These are phyloP conservation scores for Lunularia cruciata DNA, from an alignment of 225 moss, liverwort and hornwort genomes.

Conservation along the genomic window DNA sequence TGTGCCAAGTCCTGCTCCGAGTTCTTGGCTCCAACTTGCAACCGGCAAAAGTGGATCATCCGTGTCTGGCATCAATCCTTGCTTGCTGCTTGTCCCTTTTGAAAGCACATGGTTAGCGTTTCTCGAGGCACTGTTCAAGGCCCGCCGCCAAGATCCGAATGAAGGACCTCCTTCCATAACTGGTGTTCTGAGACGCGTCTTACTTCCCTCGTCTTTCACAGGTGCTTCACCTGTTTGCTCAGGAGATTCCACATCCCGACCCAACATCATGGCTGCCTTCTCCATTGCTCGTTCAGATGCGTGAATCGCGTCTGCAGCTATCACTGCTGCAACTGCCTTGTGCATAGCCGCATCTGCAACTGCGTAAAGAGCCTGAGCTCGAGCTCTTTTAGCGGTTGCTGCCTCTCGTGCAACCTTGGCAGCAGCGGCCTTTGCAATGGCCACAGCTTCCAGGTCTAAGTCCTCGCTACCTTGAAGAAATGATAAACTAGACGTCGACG, in stretches of 20 bases:
- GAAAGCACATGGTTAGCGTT: constrained; percentile 36
- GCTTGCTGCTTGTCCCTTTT: constrained; percentile 52
- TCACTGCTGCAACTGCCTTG: constrained; percentile 88
- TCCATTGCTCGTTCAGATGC: constrained; percentile 46
- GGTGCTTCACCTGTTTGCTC: constrained; percentile 27
- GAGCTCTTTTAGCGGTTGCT: constrained; percentile 66
- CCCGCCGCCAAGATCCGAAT: constrained; percentile 97
- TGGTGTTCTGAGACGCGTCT: constrained; percentile 30
- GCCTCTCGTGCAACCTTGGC: constrained; percentile 57
- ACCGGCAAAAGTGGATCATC: constrained; percentile 99
- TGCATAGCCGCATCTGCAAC: constrained; percentile 98
- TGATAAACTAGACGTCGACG: constrained; percentile 28
- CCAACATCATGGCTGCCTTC: constrained; percentile 17
- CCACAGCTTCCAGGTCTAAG: constrained; percentile 41
- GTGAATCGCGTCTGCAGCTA: constrained; percentile 76
- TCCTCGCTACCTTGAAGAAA: constrained; percentile 28
- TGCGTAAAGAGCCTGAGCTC: constrained; percentile 85
- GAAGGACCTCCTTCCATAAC: constrained; percentile 44
- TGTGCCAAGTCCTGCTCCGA: constrained; percentile 96
- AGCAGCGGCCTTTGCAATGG: constrained; percentile 43
- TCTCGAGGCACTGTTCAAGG: constrained; percentile 56
- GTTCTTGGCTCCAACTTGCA: constrained; percentile 99
- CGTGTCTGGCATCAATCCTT: constrained; percentile 60
- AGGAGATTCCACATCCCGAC: constrained; percentile 22
- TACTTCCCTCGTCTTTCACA: constrained; percentile 30